Base-by-base conservation (phyloP, 2,329 filamentous ascomycete species). In the Elsinoe batatas region DNA sequence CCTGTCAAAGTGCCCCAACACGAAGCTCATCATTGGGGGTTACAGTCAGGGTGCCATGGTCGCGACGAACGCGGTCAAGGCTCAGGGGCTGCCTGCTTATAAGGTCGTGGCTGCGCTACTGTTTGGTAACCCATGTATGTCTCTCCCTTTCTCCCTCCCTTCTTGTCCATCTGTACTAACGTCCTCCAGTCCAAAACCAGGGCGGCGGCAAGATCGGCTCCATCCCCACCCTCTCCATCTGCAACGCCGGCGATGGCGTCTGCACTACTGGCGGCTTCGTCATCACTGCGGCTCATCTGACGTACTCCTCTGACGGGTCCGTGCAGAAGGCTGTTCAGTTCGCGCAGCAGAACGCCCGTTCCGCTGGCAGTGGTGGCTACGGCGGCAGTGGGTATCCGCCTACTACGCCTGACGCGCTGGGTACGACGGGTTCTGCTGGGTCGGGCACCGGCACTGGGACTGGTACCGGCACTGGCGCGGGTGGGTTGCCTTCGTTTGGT, bases 1-100 rank as follows among this genome's bases (percentile, higher is more conserved):
- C 13, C 51, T 60, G 12, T 46, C 57, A 20, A 57, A 62, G 44
- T 66, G 63, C 59, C 62, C 64, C 10, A 59, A 62, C 58, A 64
- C 63, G 53, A 62, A 63, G 54, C 58, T 66, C 50, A 60, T 60
- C 13, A 57, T 66, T n/a, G 60, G 58, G 6, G 64, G 64, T 11
- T 66, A 66, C 60, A 60, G 57, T 6, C 64, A 66, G 57, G 64
- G 64, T 8, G 63, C 58, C 30, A 59, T 58, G 56, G 62, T 64
- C n/a, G 61, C 61, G 3, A 61, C 63, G 54, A 59, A 61, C 47
- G 63, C 63, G 30, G 57, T 63, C 22, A 36, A 36, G 33, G 15
- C 13, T 33, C 47, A 51, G 35, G 47, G 47, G 20, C 47, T 51
- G 15, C 38, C 53, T 59, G 35, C 43, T 11, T n/a, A 44, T 33